Base-by-base conservation (phyloP, 2,329 filamentous ascomycete genomes). In the Pseudocercospora vitis region DNA sequence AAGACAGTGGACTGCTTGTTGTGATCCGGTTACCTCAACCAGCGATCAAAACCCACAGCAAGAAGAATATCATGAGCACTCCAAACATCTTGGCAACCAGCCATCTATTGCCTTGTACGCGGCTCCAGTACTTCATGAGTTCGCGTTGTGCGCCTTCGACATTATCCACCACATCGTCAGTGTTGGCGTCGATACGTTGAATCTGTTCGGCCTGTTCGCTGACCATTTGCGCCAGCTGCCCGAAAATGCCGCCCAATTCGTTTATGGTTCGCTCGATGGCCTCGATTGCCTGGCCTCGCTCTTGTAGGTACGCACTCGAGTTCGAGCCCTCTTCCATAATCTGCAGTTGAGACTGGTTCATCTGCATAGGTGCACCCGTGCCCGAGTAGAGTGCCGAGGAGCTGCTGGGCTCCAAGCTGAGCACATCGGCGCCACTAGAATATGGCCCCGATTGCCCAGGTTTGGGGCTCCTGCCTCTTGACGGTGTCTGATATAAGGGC, bases 121-220 rank as follows among this genome's bases (percentile, higher is more conserved):
- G 82, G 23, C 84, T 87, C 92, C 94, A 99, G 74, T 97, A 99
- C 72, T 96, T 96, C 75, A 99, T 83, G 67, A 99, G 71, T 73
- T 99, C 92, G 59, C 91, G 81, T 70, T 99, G 94, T 4, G 94
- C 94, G 14, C 94, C 94, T 68, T 96, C 84, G n/a, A 99, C 92
- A 65, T 99, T 99, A 68, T 97, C 92, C 50, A 99, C 92, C 4
- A 99, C 90, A 65, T 96, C 91, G 68, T 99, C 94, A 1, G 92
- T 96, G 72, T 97, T 96, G 61, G 92, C 92, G 66, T 97, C 92
- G 68, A 96, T 96, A 46, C 92, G 81, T 73, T 97, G 90, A 61
- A 99, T 95, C 87, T 96, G 95, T 73, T 96, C 94, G 57, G 89
- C 90, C 74, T 99, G 94, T 71, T 99, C 92, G 51, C 88, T 90